These are phyloP conservation scores for Coffea eugenioides DNA, from an alignment of 257 asterid species.

Conservation along the genomic window DNA sequence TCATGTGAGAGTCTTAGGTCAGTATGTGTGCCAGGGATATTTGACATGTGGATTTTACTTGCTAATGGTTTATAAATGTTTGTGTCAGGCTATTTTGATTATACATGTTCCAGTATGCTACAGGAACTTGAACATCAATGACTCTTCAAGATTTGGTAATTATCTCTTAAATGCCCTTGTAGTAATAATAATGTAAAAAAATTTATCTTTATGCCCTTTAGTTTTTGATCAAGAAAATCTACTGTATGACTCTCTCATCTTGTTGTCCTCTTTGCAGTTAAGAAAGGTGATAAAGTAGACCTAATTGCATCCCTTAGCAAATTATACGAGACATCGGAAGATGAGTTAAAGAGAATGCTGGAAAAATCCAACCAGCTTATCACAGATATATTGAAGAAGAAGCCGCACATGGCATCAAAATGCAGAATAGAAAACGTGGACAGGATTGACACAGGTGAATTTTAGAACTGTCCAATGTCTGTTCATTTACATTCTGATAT, in stretches of 20 bases:
- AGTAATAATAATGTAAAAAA: neutral
- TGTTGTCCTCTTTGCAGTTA: conserved; percentile 48
- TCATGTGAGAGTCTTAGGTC: neutral
- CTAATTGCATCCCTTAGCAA: conserved; percentile 77
- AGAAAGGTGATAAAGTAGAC: conserved; percentile 71
- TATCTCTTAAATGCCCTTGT: conserved; percentile 10
- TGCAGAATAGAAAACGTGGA: conserved; percentile 51
- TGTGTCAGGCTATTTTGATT: conserved; percentile 75
- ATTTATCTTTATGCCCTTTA: neutral
- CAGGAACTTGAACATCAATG: conserved; percentile 60
- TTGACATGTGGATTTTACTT: conserved; percentile 5
- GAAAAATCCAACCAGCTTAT: conserved; percentile 66
- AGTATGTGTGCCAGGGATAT: neutral
- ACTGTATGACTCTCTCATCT: conserved; percentile 3
- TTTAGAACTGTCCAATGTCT: conserved; percentile 8
- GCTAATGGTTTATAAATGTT: conserved; percentile 27
- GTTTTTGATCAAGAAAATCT: conserved; percentile 5
- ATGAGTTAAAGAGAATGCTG: conserved; percentile 61
- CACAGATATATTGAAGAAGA: conserved; percentile 55
- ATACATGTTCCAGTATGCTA: conserved; percentile 68
- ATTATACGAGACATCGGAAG: conserved; percentile 76
- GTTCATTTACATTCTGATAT: neutral
- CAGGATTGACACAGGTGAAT: conserved; percentile 56
- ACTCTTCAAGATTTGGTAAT: conserved; percentile 71
- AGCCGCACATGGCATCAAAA: conserved; percentile 61